Evolutionary conservation across 352 stramenopile genomes (phyloP), one percentile per base, ranked within the genome.

Genomic region (Phytopythium aichiense): DNA sequence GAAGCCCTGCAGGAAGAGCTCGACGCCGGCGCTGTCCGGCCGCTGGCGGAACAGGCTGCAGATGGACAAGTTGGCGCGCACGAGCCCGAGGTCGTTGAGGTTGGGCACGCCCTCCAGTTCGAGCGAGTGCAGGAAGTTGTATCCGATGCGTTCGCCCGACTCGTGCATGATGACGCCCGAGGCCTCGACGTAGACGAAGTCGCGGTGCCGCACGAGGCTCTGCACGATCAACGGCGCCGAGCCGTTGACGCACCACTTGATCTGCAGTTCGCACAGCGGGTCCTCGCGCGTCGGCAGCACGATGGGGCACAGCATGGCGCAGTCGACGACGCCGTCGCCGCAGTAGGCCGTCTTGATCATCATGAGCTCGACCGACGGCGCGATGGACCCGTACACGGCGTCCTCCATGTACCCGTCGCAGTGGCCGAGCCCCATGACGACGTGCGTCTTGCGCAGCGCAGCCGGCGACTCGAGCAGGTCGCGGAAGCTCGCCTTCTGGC

Each of bases 161-260:
- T 61, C 55, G 5, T 72, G 69, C 40, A 63, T 61, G 18, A 73
- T 60, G 63, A 84, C 65, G 0, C 76, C 76, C 7, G 66, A 73
- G 20, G 72, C 69, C 52, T 87, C 74, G 49, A 84, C 65, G 58
- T 76, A 83, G 23, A 87, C 66, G n/a, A 77, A 74, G 51, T 87
- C 77, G 40, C 77, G 77, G 37, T 77, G 74, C 51, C 74, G 73
- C 48, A 80, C 71, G n/a, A 84, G 53, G 5, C 66, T 69, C 20
- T 67, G 66, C 33, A 79, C 63, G 49, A 76, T 37, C 31, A 72
- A 60, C 23, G 74, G 68, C 38, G 74, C 71, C 33, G 64, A 74
- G 30, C 63, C 70, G 18, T 84, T 83, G 51, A 87, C 70, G 54
- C 59, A 67, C 77, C 77, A 88, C 31, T 80, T 80, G 60, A 88